phyloP scores from a whole-genome alignment of 805 yeast species.

The Spathaspora boniae region DNA sequence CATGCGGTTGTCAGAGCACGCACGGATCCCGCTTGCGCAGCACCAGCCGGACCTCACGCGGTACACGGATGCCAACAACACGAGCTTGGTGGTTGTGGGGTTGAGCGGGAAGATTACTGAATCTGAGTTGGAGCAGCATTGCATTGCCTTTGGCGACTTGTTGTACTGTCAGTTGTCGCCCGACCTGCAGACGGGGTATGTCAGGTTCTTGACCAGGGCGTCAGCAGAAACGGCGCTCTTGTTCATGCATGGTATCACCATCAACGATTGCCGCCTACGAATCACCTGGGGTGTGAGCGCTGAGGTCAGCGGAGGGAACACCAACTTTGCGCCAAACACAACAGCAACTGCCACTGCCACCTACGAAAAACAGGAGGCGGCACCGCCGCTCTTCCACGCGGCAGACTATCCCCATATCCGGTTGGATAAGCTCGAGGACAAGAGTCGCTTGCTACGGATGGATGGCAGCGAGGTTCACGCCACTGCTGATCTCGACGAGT shows the following conservation, averaged over 20 bases:
- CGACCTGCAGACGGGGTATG: constrained; percentile 19
- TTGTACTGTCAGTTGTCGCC: constrained; percentile 21
- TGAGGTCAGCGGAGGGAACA: background rate
- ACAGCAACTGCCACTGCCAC: background rate
- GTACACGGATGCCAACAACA: constrained; percentile 76
- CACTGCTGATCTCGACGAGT: constrained; percentile 16
- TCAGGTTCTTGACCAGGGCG: constrained; percentile 26
- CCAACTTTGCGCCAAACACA: constrained; percentile 4
- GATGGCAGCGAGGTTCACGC: constrained; percentile 16
- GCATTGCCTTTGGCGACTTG: constrained; percentile 61
- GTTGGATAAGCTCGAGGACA: constrained; percentile 18
- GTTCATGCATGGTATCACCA: constrained; percentile 25
- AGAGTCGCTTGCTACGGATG: constrained; percentile 8
- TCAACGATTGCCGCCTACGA: constrained; percentile 26
- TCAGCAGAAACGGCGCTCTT: constrained; percentile 39
- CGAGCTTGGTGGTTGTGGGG: constrained; percentile 71
- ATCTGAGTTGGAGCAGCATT: constrained; percentile 56
- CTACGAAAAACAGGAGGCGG: constrained; percentile 13
- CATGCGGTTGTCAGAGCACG: constrained; percentile 5
- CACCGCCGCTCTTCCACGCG: constrained; percentile 20
- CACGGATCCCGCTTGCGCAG: constrained; percentile 30
- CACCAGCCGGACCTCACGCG: constrained; percentile 55
- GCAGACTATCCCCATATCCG: constrained; percentile 12
- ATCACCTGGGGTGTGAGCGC: constrained; percentile 30
- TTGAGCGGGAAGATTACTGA: constrained; percentile 57